Percentiles rank a stretch among this genome's conserved stretches.
Conservation (phyloP, 2,329 filamentous ascomycete genomes). For the Gremmenia infestans region DNA sequence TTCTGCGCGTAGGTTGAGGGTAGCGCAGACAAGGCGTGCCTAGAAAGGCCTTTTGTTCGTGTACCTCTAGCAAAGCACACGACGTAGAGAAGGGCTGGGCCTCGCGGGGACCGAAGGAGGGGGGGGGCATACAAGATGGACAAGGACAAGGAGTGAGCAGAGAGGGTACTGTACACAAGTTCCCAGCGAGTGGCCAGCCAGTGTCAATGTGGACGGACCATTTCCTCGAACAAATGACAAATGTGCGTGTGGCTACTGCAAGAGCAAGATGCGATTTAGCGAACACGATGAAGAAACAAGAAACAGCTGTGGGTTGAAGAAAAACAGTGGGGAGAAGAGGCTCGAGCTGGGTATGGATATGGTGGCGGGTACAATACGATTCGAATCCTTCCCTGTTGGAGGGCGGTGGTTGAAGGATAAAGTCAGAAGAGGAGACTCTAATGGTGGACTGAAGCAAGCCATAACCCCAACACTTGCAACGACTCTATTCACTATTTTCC, state of each 20-base stretch:
- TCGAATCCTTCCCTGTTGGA: no score
- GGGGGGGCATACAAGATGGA: background rate
- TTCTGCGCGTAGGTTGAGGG: background rate
- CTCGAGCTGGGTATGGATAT: background rate
- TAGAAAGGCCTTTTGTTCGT: constrained; percentile 9
- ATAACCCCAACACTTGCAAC: no score
- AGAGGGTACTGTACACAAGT: background rate
- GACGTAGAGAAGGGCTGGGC: background rate
- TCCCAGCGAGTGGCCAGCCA: background rate
- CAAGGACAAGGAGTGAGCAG: background rate
- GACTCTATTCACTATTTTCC: no score
- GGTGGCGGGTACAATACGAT: no score
- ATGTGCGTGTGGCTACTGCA: no score
- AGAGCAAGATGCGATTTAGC: no score
- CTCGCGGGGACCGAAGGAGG: background rate
- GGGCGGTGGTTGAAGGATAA: no score
- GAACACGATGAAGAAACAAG: no score
- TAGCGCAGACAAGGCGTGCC: background rate
- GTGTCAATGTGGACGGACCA: background rate
- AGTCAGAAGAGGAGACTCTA: no score
- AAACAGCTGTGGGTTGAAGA: background rate
- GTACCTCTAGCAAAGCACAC: background rate
- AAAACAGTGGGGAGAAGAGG: background rate
- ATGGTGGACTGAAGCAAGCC: no score
- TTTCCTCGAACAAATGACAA: no score